Conservation (phyloP, 2,329 filamentous ascomycete genomes). For the Aspergillus nomiae region DNA sequence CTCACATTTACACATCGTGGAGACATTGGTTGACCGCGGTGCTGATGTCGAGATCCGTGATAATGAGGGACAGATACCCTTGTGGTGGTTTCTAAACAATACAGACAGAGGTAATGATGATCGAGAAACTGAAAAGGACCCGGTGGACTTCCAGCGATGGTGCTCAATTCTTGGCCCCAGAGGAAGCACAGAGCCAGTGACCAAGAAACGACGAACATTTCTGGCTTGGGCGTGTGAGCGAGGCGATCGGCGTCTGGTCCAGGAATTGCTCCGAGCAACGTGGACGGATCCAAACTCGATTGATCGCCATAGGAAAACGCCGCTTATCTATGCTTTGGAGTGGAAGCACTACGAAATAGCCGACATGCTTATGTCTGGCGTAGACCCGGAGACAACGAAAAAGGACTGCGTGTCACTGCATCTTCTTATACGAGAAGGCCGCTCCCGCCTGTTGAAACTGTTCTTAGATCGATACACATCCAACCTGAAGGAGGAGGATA, state of each 20-base stretch:
- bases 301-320: constrained; percentile 18
- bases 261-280: constrained; percentile 11
- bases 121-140: background rate
- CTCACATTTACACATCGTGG: constrained; percentile 10
- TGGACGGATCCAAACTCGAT: constrained; percentile 20
- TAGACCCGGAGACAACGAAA: background rate
- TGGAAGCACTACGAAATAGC: constrained; percentile 17
- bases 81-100: constrained; percentile 18
- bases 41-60: constrained; percentile 17
- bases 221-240: constrained; percentile 19
- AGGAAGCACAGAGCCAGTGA: constrained; percentile 14
- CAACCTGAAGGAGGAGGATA: constrained; percentile 12
- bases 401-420: constrained; percentile 16
- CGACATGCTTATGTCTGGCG: constrained; percentile 14
- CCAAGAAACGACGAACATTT: constrained; percentile 18
- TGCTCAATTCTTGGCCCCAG: constrained; percentile 9
- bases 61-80: constrained; percentile 15
- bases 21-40: constrained; percentile 3
- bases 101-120: background rate
- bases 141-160: constrained; percentile 11
- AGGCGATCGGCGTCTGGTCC: constrained; percentile 12
- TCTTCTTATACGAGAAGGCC: constrained; percentile 16
- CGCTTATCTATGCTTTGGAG: constrained; percentile 19
- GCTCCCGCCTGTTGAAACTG: constrained; percentile 14
- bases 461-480: constrained; percentile 18